A percentile compares a stretch with the other conserved stretches of the same genome.
phyloP scores from a whole-genome alignment of 768 basidiomycete genomes.

The Kwoniella europaea region DNA sequence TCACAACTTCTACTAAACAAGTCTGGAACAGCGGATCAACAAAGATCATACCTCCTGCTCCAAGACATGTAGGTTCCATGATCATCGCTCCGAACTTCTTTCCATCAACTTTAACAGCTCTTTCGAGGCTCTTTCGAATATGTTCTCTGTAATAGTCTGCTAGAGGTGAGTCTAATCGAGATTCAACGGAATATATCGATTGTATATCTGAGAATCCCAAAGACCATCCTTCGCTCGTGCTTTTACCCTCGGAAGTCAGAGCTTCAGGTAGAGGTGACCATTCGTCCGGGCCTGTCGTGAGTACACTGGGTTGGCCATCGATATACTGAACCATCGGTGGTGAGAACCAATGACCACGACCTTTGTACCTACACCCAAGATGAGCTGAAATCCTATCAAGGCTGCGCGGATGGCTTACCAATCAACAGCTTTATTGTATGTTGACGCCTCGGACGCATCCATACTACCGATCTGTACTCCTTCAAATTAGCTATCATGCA shows the following conservation, averaged over 20 bases:
- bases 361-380: slow-evolving; percentile 64
- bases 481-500: background rate
- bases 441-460: slow-evolving; percentile 86
- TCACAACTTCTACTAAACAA: slow-evolving; percentile 78
- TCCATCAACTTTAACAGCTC: slow-evolving; percentile 60
- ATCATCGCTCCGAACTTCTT: slow-evolving; percentile 69
- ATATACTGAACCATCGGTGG: slow-evolving; percentile 77
- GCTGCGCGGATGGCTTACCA: slow-evolving; percentile 62
- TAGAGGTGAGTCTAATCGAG: slow-evolving; percentile 67
- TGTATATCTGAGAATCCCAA: slow-evolving; percentile 62
- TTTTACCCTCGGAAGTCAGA: background rate
- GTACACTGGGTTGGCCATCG: slow-evolving; percentile 62
- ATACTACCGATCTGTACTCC: slow-evolving; percentile 75
- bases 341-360: slow-evolving; percentile 92
- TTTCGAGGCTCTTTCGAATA: slow-evolving; percentile 65
- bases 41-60: slow-evolving; percentile 95
- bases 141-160: slow-evolving; percentile 69
- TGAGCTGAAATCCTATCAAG: background rate
- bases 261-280: slow-evolving; percentile 45
- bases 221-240: slow-evolving; percentile 37
- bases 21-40: slow-evolving; percentile 96
- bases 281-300: slow-evolving; percentile 45
- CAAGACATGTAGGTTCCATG: slow-evolving; percentile 89
- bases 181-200: slow-evolving; percentile 72
- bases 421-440: slow-evolving; percentile 80